phyloP scores from a whole-genome alignment of 306 rosid genomes.

The Prunus salicina region DNA sequence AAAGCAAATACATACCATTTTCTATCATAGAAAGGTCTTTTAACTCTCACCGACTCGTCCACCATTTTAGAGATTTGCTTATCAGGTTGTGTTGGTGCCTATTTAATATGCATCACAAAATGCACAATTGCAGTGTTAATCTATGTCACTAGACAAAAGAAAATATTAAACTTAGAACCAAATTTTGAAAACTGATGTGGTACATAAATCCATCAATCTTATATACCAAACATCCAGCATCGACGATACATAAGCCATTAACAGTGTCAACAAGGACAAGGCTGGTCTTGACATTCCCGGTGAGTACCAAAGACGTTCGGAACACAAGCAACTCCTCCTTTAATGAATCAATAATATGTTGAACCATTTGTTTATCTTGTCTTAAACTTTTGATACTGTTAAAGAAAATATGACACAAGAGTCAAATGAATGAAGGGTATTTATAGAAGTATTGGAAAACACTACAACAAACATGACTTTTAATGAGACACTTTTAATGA shows the following conservation, averaged over 20 bases:
- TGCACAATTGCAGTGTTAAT: no score
- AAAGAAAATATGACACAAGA: no score
- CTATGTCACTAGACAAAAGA: no score
- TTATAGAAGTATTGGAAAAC: no score
- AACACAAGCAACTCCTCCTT: constrained; percentile 62
- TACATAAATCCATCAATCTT: neutral
- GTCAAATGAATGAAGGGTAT: no score
- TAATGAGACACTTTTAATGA: no score
- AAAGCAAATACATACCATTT: constrained; percentile 84
- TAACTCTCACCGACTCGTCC: constrained; percentile 50
- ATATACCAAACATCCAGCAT: constrained; percentile 70
- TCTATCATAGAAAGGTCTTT: constrained; percentile 55
- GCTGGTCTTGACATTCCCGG: constrained; percentile 51
- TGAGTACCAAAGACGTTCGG: constrained; percentile 46
- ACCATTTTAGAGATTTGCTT: constrained; percentile 63
- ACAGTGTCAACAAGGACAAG: constrained; percentile 81
- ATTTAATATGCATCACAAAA: neutral
- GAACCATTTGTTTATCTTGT: constrained; percentile 23
- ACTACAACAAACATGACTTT: no score
- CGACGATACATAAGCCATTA: constrained; percentile 87
- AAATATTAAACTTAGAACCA: neutral
- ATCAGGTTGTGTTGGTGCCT: constrained; percentile 73
- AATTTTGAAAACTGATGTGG: no score
- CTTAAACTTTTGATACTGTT: no score
- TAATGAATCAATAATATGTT: constrained; percentile 43